Conservation (phyloP, 2,329 filamentous ascomycete genomes). For the Lomentospora prolificans region DNA sequence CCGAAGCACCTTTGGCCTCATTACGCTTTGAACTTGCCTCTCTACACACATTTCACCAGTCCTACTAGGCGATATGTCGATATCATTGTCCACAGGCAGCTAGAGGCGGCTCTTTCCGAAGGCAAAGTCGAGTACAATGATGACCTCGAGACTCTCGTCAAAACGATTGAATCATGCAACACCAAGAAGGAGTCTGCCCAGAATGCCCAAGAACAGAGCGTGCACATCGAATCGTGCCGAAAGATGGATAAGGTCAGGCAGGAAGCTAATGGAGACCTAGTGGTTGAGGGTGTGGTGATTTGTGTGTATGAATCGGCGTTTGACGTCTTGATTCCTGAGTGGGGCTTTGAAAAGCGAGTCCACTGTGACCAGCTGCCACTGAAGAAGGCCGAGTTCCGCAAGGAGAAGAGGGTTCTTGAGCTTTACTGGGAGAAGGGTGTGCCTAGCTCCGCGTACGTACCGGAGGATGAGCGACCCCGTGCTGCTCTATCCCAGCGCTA, state of each 20-base stretch:
- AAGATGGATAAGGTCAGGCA: constrained; percentile 88
- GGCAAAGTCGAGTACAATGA: constrained; percentile 78
- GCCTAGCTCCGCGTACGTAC: constrained; percentile 88
- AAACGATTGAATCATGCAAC: constrained; percentile 93
- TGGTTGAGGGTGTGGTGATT: constrained; percentile 90
- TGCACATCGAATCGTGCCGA: constrained; percentile 95
- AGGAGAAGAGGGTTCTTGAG: constrained; percentile 88
- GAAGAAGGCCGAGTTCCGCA: constrained; percentile 98
- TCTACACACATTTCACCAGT: constrained; percentile 97
- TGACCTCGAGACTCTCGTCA: constrained; percentile 77
- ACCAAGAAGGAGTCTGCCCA: constrained; percentile 98
- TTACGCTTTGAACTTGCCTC: constrained; percentile 82
- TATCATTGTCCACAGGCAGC: constrained; percentile 87
- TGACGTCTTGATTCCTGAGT: constrained; percentile 94
- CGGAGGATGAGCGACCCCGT: constrained; percentile 92
- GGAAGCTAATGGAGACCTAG: constrained; percentile 79
- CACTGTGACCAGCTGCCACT: constrained; percentile 96
- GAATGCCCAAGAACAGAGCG: constrained; percentile 95
- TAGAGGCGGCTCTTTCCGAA: constrained; percentile 76
- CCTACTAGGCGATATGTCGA: constrained; percentile 92
- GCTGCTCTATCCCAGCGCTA: constrained; percentile 63
- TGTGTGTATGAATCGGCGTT: constrained; percentile 98
- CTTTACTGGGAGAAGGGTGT: constrained; percentile 99
- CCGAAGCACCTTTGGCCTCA: constrained; percentile 71
- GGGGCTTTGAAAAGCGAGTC: constrained; percentile 97